These are phyloP conservation scores for Trichoderma polysporum DNA, from an alignment of 2,329 filamentous ascomycete genomes.

Conservation along the genomic window DNA sequence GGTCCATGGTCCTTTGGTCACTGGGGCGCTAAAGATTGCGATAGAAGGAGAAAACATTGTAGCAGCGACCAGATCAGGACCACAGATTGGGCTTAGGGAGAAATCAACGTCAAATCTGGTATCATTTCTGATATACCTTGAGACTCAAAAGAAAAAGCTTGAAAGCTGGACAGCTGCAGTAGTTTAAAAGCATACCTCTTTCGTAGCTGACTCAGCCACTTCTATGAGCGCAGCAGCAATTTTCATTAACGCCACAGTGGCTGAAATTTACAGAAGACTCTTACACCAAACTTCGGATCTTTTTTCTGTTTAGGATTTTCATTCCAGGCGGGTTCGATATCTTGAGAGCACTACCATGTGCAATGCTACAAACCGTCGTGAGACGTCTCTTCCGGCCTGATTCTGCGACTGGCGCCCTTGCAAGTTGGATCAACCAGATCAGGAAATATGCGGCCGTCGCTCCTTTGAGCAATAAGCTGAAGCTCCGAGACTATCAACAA, in stretches of 20 bases:
- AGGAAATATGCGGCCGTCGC: conserved; percentile 28
- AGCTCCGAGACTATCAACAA: conserved; percentile 81
- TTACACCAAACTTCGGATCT: conserved; percentile 1
- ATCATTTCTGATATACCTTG: background rate
- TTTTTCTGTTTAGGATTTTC: conserved; percentile 10
- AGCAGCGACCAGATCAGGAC: conserved; percentile 20
- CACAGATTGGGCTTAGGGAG: background rate
- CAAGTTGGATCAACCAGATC: conserved; percentile 3
- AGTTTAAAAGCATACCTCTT: background rate
- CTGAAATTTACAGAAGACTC: conserved; percentile 6
- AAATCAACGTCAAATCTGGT: background rate
- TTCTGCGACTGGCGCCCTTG: conserved; percentile 17
- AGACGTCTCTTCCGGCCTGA: conserved; percentile 31
- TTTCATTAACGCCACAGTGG: conserved; percentile 14
- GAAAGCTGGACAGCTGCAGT: background rate
- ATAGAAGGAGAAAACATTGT: conserved; percentile 32
- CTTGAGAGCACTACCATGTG: conserved; percentile 34
- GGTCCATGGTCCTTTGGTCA: conserved; percentile 34
- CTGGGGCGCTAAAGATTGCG: conserved; percentile 24
- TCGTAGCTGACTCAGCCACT: conserved; percentile 4
- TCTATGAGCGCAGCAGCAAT: background rate
- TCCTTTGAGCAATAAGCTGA: conserved; percentile 41
- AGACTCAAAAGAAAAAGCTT: background rate
- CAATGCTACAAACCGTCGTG: conserved; percentile 37
- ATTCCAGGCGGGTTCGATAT: background rate